A percentile compares a stretch with the other conserved stretches of the same genome.
These are phyloP conservation scores for Fusarium liriodendri DNA, from an alignment of 2,329 filamentous ascomycete genomes.

Conservation along the genomic window DNA sequence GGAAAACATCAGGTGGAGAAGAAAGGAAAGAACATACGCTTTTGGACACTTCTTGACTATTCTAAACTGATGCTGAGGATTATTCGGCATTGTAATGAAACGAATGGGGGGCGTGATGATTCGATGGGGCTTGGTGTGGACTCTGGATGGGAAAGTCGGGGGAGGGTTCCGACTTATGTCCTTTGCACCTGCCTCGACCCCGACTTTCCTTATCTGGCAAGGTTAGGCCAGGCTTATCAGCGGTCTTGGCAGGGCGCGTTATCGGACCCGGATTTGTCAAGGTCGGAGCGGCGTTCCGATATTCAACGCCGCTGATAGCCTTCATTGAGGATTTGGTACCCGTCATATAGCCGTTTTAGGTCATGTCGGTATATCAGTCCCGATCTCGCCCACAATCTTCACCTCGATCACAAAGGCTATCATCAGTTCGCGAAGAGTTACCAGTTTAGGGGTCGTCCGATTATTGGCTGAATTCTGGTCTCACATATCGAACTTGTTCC, in stretches of 20 bases:
- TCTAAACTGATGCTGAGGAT: conserved; percentile 16
- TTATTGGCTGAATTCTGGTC: neutral
- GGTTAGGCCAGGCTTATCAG: conserved; percentile 23
- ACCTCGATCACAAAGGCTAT: neutral
- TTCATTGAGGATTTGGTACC: neutral
- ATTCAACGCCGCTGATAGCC: neutral
- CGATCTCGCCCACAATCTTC: neutral
- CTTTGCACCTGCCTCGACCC: conserved; percentile 3
- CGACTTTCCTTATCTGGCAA: conserved; percentile 27
- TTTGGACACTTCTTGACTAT: conserved; percentile 41
- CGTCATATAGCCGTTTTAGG: neutral
- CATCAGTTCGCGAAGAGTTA: neutral
- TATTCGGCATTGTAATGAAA: conserved; percentile 25
- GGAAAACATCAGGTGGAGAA: neutral
- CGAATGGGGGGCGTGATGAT: neutral
- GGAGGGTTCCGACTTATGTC: conserved; percentile 38
- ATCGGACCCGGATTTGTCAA: conserved; percentile 12
- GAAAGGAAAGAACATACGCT: conserved; percentile 25
- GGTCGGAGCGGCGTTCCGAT: conserved; percentile 15
- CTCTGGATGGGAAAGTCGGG: conserved; percentile 27
- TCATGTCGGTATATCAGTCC: conserved; percentile 23
- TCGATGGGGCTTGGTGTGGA: neutral
- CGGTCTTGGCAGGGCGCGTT: conserved; percentile 21
- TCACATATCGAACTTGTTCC: neutral
- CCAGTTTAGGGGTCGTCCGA: neutral